Percentiles rank a stretch among this genome's conserved stretches.
phyloP scores from a whole-genome alignment of 1,284 basidiomycete genomes.

The Ceratobasidium theobromae region DNA sequence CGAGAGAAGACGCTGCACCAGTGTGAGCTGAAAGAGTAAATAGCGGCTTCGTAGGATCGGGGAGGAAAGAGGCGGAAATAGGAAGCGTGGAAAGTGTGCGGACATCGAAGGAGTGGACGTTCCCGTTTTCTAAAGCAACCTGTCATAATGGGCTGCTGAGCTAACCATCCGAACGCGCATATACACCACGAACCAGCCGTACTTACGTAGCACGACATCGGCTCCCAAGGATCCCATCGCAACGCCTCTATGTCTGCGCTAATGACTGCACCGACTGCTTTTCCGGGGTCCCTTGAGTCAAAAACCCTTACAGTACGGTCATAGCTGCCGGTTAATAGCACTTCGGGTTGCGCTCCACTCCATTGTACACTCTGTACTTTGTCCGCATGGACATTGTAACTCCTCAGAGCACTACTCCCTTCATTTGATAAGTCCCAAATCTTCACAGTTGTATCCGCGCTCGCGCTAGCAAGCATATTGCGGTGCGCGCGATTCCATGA shows the following conservation, averaged over 20 bases:
- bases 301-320: slow-evolving; percentile 93
- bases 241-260: slow-evolving; percentile 92
- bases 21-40: slow-evolving; percentile 96
- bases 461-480: slow-evolving; percentile 88
- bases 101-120: slow-evolving; percentile 89
- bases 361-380: slow-evolving; percentile 98
- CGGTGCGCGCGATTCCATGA: slow-evolving; percentile 91
- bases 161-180: neutral
- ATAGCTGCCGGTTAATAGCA: slow-evolving; percentile 89
- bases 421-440: slow-evolving; percentile 88
- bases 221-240: slow-evolving; percentile 95
- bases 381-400: slow-evolving; percentile 88
- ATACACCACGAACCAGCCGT: neutral
- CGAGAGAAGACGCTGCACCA: slow-evolving; percentile 87
- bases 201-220: slow-evolving; percentile 82
- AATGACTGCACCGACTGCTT: slow-evolving; percentile 75
- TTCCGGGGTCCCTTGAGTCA: slow-evolving; percentile 82
- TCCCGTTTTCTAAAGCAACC: slow-evolving; percentile 91
- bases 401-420: slow-evolving; percentile 64
- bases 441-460: slow-evolving; percentile 95
- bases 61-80: slow-evolving; percentile 36
- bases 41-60: slow-evolving; percentile 64
- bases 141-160: slow-evolving; percentile 42
- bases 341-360: slow-evolving; percentile 85
- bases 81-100: slow-evolving; percentile 56